Percentiles rank a stretch among this genome's conserved stretches.
Conservation (phyloP, 352 stramenopile genomes). For the Pythium sukuiense region DNA sequence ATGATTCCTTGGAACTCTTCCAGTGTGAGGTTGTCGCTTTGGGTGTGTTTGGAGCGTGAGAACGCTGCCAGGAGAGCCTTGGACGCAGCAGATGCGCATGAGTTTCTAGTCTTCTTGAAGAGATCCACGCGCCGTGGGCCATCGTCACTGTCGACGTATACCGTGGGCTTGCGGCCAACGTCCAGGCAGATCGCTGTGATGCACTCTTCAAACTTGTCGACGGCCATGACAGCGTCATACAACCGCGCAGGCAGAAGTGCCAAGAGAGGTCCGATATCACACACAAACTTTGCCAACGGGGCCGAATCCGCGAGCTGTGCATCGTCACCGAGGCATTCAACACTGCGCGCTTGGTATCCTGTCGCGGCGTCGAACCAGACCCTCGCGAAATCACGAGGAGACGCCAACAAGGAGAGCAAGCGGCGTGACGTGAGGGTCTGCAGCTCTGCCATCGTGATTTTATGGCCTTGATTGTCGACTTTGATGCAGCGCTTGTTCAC, state of each 20-base stretch:
- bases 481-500: slow-evolving; percentile 13
- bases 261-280: slow-evolving; percentile 19
- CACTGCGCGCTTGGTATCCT: background rate
- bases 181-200: slow-evolving; percentile 13
- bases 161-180: slow-evolving; percentile 11
- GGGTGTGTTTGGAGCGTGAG: slow-evolving; percentile 26
- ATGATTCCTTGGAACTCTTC: slow-evolving; percentile 61
- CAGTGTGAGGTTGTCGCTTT: slow-evolving; percentile 26
- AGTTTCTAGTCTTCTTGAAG: slow-evolving; percentile 11
- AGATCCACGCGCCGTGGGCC: slow-evolving; percentile 17
- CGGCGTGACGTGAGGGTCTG: slow-evolving; percentile 1
- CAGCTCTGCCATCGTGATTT: background rate
- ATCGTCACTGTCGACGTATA: slow-evolving; percentile 4
- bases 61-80: slow-evolving; percentile 25
- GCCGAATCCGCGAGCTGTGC: background rate
- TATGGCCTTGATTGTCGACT: background rate
- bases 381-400: background rate
- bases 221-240: slow-evolving; percentile 8
- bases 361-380: slow-evolving; percentile 8
- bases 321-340: slow-evolving; percentile 6
- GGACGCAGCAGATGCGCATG: slow-evolving; percentile 19
- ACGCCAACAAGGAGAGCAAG: background rate
- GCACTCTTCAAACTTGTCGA: slow-evolving; percentile 16
- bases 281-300: slow-evolving; percentile 9
- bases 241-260: slow-evolving; percentile 18